Evolutionary conservation across 257 asterid species (phyloP).

Genomic region (Parsonsia alboflavescens): DNA sequence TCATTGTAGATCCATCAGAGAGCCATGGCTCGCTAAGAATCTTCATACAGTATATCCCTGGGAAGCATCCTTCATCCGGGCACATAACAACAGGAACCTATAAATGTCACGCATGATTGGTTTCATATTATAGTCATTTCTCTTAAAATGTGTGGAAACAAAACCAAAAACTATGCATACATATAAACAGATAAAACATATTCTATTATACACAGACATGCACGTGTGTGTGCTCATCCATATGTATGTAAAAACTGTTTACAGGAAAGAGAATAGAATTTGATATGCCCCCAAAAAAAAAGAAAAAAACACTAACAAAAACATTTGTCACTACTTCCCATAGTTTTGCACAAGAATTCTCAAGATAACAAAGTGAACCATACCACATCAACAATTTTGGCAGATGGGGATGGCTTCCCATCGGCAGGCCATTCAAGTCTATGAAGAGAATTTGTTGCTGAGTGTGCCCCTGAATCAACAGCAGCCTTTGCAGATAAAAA

Average conservation of each 20-base stretch:
- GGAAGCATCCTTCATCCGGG: constrained; percentile 78
- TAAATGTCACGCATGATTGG: constrained; percentile 16
- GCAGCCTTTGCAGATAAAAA: constrained; percentile 72
- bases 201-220: neutral
- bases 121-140: neutral
- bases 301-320: neutral
- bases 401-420: constrained; percentile 41
- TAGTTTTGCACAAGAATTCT: neutral
- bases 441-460: constrained; percentile 80
- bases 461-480: constrained; percentile 81
- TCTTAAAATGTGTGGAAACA: neutral
- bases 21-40: constrained; percentile 71
- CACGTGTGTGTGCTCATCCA: neutral
- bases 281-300: neutral
- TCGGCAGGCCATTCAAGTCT: constrained; percentile 70
- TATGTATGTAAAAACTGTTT: neutral
- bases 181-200: neutral
- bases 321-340: neutral
- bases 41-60: constrained; percentile 64
- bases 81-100: constrained; percentile 81
- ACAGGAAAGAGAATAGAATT: neutral
- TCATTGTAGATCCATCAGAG: constrained; percentile 74
- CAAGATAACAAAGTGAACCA: constrained; percentile 18
- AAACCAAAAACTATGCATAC: neutral
- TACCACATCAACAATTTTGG: constrained; percentile 66